phyloP scores from a whole-genome alignment of 2,329 filamentous ascomycete genomes.

The Colletotrichum cereale region DNA sequence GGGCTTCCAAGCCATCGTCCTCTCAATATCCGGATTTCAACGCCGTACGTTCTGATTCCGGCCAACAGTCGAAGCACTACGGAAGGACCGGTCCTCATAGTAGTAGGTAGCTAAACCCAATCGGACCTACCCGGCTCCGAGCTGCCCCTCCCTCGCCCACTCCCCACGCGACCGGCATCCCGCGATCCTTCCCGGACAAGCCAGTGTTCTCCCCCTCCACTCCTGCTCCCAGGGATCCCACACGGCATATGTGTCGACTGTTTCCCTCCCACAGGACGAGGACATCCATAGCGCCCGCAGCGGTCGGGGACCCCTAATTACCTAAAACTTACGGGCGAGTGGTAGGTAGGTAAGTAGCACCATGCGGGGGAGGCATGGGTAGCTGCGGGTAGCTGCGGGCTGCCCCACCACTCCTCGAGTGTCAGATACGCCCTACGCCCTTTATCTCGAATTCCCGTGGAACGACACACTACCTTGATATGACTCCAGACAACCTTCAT shows the following conservation, averaged over 20 bases:
- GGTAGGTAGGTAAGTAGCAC: slow-evolving; percentile 1
- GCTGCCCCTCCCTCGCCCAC: not conserved
- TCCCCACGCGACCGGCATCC: slow-evolving; percentile 7
- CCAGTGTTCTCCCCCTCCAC: not conserved
- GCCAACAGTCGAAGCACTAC: not conserved
- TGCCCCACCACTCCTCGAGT: slow-evolving; percentile 32
- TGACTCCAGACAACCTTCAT: not conserved
- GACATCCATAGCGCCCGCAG: not conserved
- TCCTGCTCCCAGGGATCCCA: not conserved
- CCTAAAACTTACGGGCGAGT: slow-evolving; percentile 34
- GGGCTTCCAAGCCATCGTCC: not conserved
- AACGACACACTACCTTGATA: slow-evolving; percentile 2
- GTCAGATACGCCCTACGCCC: slow-evolving; percentile 38
- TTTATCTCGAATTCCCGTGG: slow-evolving; percentile 32
- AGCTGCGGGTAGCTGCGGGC: slow-evolving; percentile 42
- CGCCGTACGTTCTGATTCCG: not conserved
- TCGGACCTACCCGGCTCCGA: slow-evolving; percentile 11
- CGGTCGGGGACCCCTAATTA: slow-evolving; percentile 34
- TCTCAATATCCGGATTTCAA: not conserved
- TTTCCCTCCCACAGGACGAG: not conserved
- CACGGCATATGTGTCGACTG: not conserved
- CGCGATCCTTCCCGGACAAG: slow-evolving; percentile 13
- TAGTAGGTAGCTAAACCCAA: not conserved
- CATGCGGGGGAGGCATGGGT: slow-evolving; percentile 38
- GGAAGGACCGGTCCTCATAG: not conserved